These are phyloP conservation scores for Lentinus tigrinus DNA, from an alignment of 768 basidiomycete genomes.

Conservation along the genomic window DNA sequence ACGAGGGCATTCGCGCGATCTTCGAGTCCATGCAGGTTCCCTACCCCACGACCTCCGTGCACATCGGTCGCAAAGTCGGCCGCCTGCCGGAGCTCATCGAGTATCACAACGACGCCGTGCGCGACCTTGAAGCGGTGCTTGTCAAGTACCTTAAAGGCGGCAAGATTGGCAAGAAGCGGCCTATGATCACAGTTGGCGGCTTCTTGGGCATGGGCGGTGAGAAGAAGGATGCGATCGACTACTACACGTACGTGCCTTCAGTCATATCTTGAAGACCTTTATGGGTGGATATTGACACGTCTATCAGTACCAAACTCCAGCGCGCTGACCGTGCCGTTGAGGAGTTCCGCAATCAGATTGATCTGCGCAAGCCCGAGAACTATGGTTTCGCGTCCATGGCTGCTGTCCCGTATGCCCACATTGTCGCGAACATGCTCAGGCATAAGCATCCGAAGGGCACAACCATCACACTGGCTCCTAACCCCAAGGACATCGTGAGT, in stretches of 20 bases:
- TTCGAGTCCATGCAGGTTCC: conserved; percentile 73
- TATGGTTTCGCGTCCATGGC: conserved; percentile 94
- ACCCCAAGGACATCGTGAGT: conserved; percentile 84
- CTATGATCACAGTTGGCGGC: conserved; percentile 77
- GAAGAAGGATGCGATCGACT: conserved; percentile 91
- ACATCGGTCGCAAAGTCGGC: conserved; percentile 85
- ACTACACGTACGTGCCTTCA: conserved; percentile 70
- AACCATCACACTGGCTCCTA: conserved; percentile 72
- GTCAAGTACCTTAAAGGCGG: conserved; percentile 90
- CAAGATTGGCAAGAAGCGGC: conserved; percentile 74
- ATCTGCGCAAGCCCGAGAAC: conserved; percentile 76
- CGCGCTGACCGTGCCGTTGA: conserved; percentile 76
- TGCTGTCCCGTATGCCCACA: conserved; percentile 83
- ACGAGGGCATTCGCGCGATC: conserved; percentile 77
- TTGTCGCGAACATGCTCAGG: conserved; percentile 70
- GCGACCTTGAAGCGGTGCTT: conserved; percentile 84
- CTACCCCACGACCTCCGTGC: conserved; percentile 89
- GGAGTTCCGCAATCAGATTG: conserved; percentile 69
- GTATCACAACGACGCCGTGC: conserved; percentile 91
- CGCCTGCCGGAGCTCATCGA: conserved; percentile 88
- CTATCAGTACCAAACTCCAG: conserved; percentile 39
- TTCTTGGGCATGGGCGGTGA: conserved; percentile 80
- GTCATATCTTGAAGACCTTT: not conserved
- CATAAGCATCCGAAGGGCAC: conserved; percentile 75
- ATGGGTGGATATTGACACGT: conserved; percentile 2